Evolutionary conservation across 192 early-diverging fungal genomes (phyloP), one percentile per base, ranked within the genome.

Genomic region (Entrophospora sp.): DNA sequence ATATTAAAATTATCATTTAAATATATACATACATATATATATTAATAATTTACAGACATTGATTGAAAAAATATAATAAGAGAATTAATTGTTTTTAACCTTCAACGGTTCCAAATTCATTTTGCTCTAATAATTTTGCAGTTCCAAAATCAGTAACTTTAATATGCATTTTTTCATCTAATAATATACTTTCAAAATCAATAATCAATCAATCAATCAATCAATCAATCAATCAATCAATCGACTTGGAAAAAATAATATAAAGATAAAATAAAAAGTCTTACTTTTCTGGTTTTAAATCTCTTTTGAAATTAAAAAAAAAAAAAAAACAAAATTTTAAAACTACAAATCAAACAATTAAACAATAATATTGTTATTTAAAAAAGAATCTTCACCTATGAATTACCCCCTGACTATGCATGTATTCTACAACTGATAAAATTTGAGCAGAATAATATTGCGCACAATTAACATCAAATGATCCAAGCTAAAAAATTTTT

Each of bases 91-190:
- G 14, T 31, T 5, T 49, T 16, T 14, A 42, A 53, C 75, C 72
- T 35, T 70, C 58, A 7, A n/a, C n/a, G n/a, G n/a, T n/a, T n/a
- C 77, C 75, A 65, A 71, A 72, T 24, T 63, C 77, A 14, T 68
- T 70, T 4, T 77, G 43, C n/a, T 75, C 70, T 13, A 87, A 65
- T 18, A 91, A 79, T 73, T 93, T 93, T 30, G 94, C 96, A 1
- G 92, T 90, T 42, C 96, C 96, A 82, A 99, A 99, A 73, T 99
- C 96, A 0, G 95, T 93, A 16, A 97, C 73, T 67, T 95, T 90
- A 52, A 98, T 90, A 70, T 98, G 93, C 86, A 92, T 89, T 48
- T 92, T 78, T 24, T 86, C 77, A 68, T 87, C 91, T 36, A 98
- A 77, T 40, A 98, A 72, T 43, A 97, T 92, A 64, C 83, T 93